Evolutionary conservation across 208 protist genomes (phyloP).

Genomic region (Blastocrithidia nonstop): DNA sequence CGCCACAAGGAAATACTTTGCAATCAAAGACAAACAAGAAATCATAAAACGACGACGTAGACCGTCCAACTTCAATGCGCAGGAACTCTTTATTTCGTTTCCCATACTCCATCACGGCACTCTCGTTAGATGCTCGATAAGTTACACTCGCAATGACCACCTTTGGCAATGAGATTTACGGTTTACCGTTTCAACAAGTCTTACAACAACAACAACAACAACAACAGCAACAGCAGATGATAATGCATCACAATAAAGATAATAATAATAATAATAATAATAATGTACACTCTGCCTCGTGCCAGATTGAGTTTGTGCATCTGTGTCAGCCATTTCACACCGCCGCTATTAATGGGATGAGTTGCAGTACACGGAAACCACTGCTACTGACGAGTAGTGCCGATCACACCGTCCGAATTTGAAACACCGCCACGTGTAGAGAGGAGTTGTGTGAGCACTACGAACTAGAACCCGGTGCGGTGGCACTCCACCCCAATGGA

Average conservation of each 20-base stretch:
- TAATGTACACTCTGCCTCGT: constrained; percentile 1
- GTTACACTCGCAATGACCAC: neutral
- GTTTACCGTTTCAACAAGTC: neutral
- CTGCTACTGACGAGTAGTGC: constrained; percentile 84
- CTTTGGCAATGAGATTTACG: no score
- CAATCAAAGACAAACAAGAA: no score
- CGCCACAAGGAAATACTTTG: no score
- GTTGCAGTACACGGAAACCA: constrained; percentile 88
- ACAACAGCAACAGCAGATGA: neutral
- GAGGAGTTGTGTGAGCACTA: constrained; percentile 84
- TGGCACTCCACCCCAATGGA: constrained; percentile 90
- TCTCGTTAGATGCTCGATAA: neutral
- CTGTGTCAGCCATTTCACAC: constrained; percentile 79
- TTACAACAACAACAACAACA: neutral
- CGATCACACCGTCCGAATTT: constrained; percentile 89
- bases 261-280: neutral
- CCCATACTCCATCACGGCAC: neutral
- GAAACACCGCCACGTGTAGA: constrained; percentile 87
- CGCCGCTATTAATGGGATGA: constrained; percentile 78
- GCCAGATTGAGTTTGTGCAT: constrained; percentile 24
- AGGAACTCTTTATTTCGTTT: no score
- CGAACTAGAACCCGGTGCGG: constrained; percentile 59
- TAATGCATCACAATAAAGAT: neutral
- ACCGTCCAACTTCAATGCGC: no score
- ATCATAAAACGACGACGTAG: no score